Evolutionary conservation across 23 red algal genomes (phyloP).

Genomic region (Gracilaria gracilis): DNA sequence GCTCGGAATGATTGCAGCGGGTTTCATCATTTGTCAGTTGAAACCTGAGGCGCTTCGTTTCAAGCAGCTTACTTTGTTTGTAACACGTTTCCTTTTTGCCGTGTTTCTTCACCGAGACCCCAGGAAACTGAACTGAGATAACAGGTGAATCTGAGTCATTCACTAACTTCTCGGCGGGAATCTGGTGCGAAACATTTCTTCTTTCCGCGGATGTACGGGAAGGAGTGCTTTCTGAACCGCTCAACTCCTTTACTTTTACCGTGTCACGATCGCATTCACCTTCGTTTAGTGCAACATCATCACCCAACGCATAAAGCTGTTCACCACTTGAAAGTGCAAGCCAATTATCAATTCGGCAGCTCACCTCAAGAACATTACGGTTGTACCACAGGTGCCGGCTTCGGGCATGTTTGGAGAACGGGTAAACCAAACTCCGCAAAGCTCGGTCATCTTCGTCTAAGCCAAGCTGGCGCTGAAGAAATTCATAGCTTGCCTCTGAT

Average conservation of each 20-base stretch:
- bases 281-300: neutral
- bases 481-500: neutral
- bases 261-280: neutral
- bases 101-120: neutral
- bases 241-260: neutral
- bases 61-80: slow-evolving; percentile 6
- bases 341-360: slow-evolving; percentile 66
- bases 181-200: neutral
- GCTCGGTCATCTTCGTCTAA: slow-evolving; percentile 32
- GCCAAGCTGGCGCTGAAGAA: slow-evolving; percentile 61
- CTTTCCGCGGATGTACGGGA: neutral
- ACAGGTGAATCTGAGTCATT: neutral
- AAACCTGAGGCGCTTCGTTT: slow-evolving; percentile 37
- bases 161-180: neutral
- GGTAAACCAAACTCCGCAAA: slow-evolving; percentile 10
- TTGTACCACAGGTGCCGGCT: slow-evolving; percentile 57
- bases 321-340: slow-evolving; percentile 34
- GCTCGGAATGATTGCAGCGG: slow-evolving; percentile 31
- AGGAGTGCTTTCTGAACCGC: neutral
- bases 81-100: neutral
- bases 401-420: slow-evolving; percentile 23
- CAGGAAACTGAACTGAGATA: neutral
- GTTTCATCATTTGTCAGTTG: slow-evolving; percentile 45
- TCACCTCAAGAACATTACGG: slow-evolving; percentile 50
- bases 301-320: neutral